Percentiles rank a stretch among this genome's conserved stretches.
Conservation (phyloP, 805 yeast genomes). For the Candida andamanensis region DNA sequence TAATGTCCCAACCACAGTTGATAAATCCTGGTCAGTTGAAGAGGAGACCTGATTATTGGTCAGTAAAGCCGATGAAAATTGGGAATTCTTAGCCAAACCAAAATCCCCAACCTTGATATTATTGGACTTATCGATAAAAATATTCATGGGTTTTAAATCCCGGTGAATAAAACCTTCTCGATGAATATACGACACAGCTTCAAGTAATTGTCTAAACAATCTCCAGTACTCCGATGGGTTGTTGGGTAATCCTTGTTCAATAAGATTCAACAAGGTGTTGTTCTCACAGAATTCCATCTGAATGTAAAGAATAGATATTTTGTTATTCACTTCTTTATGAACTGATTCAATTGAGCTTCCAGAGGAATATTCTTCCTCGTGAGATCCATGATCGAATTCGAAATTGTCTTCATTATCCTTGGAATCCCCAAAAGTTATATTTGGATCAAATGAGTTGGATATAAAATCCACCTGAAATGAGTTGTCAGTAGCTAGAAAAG, state of each 20-base stretch:
- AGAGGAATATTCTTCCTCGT: constrained; percentile 7
- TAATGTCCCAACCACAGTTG: constrained; percentile 92
- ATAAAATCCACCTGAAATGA: constrained; percentile 58
- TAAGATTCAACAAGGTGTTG: constrained; percentile 79
- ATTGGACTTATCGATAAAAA: constrained; percentile 84
- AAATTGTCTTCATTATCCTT: constrained; percentile 24
- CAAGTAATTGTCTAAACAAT: constrained; percentile 77
- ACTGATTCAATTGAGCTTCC: background rate
- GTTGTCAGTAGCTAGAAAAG: constrained; percentile 18
- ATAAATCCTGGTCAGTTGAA: constrained; percentile 57
- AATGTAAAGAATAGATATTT: constrained; percentile 69
- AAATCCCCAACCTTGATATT: constrained; percentile 95
- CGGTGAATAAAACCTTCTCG: constrained; percentile 92
- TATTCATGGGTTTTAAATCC: constrained; percentile 92
- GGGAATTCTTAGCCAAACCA: constrained; percentile 91
- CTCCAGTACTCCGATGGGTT: constrained; percentile 86
- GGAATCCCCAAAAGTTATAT: constrained; percentile 38
- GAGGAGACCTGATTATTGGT: constrained; percentile 36
- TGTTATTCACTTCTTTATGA: constrained; percentile 9
- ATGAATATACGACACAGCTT: constrained; percentile 88
- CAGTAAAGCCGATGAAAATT: constrained; percentile 36
- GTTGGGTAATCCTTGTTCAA: constrained; percentile 62
- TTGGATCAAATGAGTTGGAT: constrained; percentile 56
- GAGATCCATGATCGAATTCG: constrained; percentile 25
- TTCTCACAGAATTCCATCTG: constrained; percentile 99